Evolutionary conservation across 1,284 basidiomycete genomes (phyloP).

Genomic region (Neolentinus lepideus): DNA sequence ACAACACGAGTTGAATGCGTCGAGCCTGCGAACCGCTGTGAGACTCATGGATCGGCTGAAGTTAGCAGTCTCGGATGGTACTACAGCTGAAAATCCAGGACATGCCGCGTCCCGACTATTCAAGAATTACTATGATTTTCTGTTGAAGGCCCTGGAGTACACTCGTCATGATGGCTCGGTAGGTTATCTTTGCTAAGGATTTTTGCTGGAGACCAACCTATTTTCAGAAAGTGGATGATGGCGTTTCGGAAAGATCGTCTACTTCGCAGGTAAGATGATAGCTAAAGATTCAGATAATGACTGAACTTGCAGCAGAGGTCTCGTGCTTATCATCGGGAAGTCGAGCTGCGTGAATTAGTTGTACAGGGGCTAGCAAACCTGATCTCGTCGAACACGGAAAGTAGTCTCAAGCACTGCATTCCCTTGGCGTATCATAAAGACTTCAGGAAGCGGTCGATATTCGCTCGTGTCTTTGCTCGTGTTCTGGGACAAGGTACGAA

Average conservation of each 20-base stretch:
- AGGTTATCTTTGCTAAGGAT: constrained; percentile 10
- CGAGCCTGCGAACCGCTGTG: constrained; percentile 65
- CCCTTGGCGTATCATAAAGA: constrained; percentile 76
- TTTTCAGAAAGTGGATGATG: constrained; percentile 26
- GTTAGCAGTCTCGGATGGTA: constrained; percentile 53
- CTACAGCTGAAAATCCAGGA: constrained; percentile 55
- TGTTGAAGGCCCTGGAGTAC: constrained; percentile 55
- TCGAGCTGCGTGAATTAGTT: constrained; percentile 62
- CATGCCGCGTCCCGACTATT: constrained; percentile 75
- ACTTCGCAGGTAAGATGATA: constrained; percentile 36
- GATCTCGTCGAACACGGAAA: constrained; percentile 81
- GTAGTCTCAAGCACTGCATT: constrained; percentile 85
- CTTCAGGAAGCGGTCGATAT: constrained; percentile 69
- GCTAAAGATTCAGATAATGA: not conserved
- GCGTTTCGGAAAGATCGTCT: constrained; percentile 43
- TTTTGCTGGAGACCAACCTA: not conserved
- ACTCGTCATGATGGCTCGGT: constrained; percentile 41
- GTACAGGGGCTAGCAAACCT: constrained; percentile 78
- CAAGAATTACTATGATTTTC: constrained; percentile 64
- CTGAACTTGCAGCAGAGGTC: constrained; percentile 30
- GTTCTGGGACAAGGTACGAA: constrained; percentile 78
- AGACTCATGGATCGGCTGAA: constrained; percentile 73
- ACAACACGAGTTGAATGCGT: constrained; percentile 64
- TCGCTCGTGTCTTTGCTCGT: constrained; percentile 83
- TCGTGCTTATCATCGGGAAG: constrained; percentile 42